Conservation (phyloP, 306 rosid species). For the Abrus precatorius region DNA sequence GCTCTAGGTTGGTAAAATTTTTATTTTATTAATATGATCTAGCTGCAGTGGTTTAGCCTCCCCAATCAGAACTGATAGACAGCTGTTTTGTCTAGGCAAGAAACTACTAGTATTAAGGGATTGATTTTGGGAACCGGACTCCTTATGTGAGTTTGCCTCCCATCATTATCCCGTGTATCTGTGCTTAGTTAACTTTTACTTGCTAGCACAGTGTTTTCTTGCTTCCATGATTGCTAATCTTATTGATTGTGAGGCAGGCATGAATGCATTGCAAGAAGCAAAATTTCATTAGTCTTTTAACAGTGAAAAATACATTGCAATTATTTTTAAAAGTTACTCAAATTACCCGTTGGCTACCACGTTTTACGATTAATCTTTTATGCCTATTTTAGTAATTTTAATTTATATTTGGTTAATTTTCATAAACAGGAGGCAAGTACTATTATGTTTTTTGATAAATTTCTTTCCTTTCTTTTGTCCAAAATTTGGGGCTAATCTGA, state of each 20-base stretch:
- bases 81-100: not conserved
- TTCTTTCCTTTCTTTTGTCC: slow-evolving; percentile 3
- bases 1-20: not conserved
- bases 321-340: slow-evolving; percentile 1
- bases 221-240: slow-evolving; percentile 1
- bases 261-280: not conserved
- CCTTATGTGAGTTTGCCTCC: slow-evolving; percentile 1
- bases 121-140: not conserved
- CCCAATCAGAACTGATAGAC: not conserved
- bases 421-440: not conserved
- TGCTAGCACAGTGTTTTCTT: not conserved
- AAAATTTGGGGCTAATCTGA: slow-evolving; percentile 11
- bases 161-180: slow-evolving; percentile 4
- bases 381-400: not conserved
- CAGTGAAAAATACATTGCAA: not conserved
- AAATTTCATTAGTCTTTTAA: not conserved
- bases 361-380: slow-evolving; percentile 3
- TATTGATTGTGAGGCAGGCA: slow-evolving; percentile 1
- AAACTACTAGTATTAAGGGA: not conserved
- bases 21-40: not conserved
- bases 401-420: not conserved
- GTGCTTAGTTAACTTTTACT: not conserved
- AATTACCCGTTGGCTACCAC: not conserved
- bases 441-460: not conserved
- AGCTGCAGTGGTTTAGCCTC: slow-evolving; percentile 2